Evolutionary conservation across 768 basidiomycete genomes (phyloP), one percentile per base, ranked within the genome.

Genomic region (Russula sp.): DNA sequence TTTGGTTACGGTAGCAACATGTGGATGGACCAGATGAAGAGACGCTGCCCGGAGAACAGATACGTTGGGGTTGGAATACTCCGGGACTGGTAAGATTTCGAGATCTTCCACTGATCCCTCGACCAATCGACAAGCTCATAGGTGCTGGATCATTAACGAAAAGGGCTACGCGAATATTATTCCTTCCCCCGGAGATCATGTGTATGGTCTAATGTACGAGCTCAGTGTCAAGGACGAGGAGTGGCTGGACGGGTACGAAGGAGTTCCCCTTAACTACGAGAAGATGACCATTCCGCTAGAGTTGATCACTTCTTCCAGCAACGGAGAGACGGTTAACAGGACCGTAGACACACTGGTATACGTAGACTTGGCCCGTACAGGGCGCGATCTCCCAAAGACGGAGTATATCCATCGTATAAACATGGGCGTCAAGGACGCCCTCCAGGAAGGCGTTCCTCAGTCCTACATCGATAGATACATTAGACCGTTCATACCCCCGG

Each of bases 331-430:
- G 32, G 20, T 3, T 14, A 35, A n/a, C 55, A 45, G 52, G 48
- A 53, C 35, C 20, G 20, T 57, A 37, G 31, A 63, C n/a, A 32
- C 56, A 6, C 40, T 65, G 44, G 55, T 64, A 49, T 65, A 65
- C 47, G 32, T 57, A 37, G 64, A 65, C 32, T 2, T 52, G 18
- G 10, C 13, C 45, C 37, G 22, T 32, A 65, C 61, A 20, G 47
- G 5, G 37, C 61, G 32, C 32, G 60, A 53, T 35, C 16, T n/a
- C 39, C 64, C 64, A 40, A 62, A 37, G 61, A 53, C 50, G 27
- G 64, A 65, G 35, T 65, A 65, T 57, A 65, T 65, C 51, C 31
- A 57, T 35, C 61, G 64, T n/a, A 63, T 65, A 16, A 63, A 65
- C 37, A 42, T 47, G 55, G 64, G 14, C 1, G 8, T 65, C 14